Conservation (phyloP, 441 rosid genomes). For the Mallotus japonicus region DNA sequence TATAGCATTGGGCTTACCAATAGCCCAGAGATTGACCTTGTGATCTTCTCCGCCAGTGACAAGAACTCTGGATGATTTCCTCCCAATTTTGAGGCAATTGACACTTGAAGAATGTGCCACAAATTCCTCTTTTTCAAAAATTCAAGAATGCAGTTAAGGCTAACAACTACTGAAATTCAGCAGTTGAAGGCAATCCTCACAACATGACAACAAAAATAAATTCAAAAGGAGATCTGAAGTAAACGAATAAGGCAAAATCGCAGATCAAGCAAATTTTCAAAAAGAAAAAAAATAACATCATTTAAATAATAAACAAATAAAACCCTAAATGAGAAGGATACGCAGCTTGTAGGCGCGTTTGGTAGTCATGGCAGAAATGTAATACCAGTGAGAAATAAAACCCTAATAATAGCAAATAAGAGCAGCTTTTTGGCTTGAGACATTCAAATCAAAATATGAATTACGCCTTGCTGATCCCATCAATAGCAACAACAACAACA, state of each 20-base stretch:
- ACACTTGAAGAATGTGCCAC: conserved; percentile 96
- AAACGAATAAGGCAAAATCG: background rate
- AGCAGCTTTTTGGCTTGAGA: conserved; percentile 4
- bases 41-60: conserved; percentile 99
- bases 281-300: background rate
- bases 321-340: conserved; percentile 54
- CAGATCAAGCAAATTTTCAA: conserved; percentile 16
- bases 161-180: conserved; percentile 26
- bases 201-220: background rate
- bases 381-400: conserved; percentile 6
- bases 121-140: conserved; percentile 74
- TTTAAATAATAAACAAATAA: conserved; percentile 12
- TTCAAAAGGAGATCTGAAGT: background rate
- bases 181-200: background rate
- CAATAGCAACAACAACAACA: background rate
- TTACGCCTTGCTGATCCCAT: conserved; percentile 3
- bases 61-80: conserved; percentile 91
- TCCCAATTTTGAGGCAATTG: conserved; percentile 96
- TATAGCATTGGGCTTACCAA: conserved; percentile 97
- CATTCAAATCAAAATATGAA: conserved; percentile 21
- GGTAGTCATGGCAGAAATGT: conserved; percentile 64
- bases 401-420: conserved; percentile 13
- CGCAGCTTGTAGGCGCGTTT: conserved; percentile 99
- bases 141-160: conserved; percentile 49
- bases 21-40: conserved; percentile 98